Evolutionary conservation across 2,329 filamentous ascomycete genomes (phyloP).

Genomic region (Ustilaginoidea virens): DNA sequence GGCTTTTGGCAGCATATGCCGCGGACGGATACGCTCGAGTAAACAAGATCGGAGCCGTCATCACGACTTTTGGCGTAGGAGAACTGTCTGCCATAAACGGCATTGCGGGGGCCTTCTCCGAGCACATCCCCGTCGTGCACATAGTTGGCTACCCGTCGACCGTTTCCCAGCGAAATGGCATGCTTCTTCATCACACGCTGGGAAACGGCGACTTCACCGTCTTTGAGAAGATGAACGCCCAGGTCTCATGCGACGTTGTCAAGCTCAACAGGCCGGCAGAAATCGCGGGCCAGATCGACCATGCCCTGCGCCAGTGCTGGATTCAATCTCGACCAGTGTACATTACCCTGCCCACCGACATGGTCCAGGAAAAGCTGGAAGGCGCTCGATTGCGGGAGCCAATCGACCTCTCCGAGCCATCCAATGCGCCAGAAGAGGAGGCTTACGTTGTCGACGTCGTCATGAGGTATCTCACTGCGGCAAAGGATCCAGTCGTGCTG

Average conservation of each 20-base stretch:
- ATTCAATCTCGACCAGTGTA: constrained; percentile 66
- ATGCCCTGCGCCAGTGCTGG: constrained; percentile 60
- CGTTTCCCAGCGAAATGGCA: constrained; percentile 29
- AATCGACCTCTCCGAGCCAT: constrained; percentile 48
- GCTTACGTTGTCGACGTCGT: constrained; percentile 73
- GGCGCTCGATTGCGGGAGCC: constrained; percentile 54
- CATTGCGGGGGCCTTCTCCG: constrained; percentile 58
- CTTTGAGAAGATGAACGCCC: constrained; percentile 62
- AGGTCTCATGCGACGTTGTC: constrained; percentile 56
- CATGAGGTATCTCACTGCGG: constrained; percentile 54
- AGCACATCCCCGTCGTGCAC: constrained; percentile 57
- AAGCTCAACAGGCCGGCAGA: constrained; percentile 55
- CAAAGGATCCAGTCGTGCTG: constrained; percentile 62
- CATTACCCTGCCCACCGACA: constrained; percentile 68
- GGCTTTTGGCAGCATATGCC: constrained; percentile 43
- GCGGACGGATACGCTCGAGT: constrained; percentile 68
- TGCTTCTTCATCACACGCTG: constrained; percentile 51
- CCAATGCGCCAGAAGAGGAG: constrained; percentile 57
- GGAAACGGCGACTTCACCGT: constrained; percentile 71
- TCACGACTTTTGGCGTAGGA: constrained; percentile 66
- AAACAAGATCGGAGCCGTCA: constrained; percentile 51
- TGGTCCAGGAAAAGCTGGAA: constrained; percentile 62
- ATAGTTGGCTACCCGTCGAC: constrained; percentile 42
- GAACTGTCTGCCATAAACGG: constrained; percentile 62
- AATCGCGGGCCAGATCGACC: constrained; percentile 62